These are phyloP conservation scores for Aureobasidium sp. DNA, from an alignment of 2,329 filamentous ascomycete genomes.

Conservation along the genomic window DNA sequence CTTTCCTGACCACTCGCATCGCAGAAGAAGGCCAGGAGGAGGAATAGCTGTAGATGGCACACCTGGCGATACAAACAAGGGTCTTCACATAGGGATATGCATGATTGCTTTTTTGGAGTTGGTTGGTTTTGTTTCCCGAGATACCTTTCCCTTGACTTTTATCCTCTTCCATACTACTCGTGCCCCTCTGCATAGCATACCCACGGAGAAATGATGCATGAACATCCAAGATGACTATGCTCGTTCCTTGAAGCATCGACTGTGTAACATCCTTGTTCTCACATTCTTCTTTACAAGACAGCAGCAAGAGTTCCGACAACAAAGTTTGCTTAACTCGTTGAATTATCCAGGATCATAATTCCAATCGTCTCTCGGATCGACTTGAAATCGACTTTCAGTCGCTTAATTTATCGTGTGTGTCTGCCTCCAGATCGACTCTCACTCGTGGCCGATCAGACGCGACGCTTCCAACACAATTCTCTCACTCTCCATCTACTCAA, in stretches of 20 bases:
- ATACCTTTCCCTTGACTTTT: not conserved
- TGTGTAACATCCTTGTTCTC: not conserved
- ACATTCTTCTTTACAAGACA: no score
- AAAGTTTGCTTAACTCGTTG: not conserved
- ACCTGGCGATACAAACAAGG: not conserved
- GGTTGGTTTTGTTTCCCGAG: not conserved
- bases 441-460: not conserved
- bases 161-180: not conserved
- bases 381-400: not conserved
- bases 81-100: not conserved
- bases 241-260: not conserved
- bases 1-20: conserved; percentile 62
- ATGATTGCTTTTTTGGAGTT: not conserved
- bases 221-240: not conserved
- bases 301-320: not conserved
- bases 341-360: no score
- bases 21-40: conserved; percentile 47
- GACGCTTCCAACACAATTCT: not conserved
- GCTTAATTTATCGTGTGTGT: not conserved
- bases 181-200: not conserved
- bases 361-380: not conserved
- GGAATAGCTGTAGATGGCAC: not conserved
- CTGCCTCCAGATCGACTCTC: not conserved
- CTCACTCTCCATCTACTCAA: not conserved
- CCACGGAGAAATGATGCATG: not conserved